These are phyloP conservation scores for Puccinia coronata DNA, from an alignment of 1,284 basidiomycete species.

Conservation along the genomic window DNA sequence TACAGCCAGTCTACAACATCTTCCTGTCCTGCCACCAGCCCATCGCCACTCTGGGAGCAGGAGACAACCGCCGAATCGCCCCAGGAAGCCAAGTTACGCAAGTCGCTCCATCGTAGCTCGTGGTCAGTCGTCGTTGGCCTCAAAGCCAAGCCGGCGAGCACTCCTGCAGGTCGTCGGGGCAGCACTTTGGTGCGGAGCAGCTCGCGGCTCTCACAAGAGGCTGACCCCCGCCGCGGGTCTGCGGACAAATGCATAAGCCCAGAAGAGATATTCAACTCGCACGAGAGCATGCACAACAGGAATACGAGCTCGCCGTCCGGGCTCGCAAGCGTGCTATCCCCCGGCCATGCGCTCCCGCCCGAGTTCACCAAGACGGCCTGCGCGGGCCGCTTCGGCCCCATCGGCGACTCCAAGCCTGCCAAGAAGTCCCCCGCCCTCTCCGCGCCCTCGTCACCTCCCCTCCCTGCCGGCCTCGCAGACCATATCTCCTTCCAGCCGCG, in stretches of 20 bases:
- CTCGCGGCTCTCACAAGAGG: not conserved
- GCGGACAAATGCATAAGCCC: not conserved
- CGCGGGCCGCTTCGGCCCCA: conserved; percentile 25
- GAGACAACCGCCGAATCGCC: conserved; percentile 6
- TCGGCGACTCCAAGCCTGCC: conserved; percentile 26
- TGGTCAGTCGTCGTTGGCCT: conserved; percentile 10
- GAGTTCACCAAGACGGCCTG: conserved; percentile 25
- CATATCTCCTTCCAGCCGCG: not conserved
- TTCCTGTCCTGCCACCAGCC: not conserved
- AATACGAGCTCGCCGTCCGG: not conserved
- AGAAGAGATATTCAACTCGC: not conserved
- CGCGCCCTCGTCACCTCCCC: not conserved
- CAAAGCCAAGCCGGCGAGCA: conserved; percentile 1
- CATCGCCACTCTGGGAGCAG: not conserved
- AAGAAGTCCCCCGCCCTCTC: not conserved
- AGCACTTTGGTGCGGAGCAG: not conserved
- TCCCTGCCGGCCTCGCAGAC: not conserved
- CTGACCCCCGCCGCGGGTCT: not conserved
- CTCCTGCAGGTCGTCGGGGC: not conserved
- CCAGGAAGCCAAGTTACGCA: conserved; percentile 1
- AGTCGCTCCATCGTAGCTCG: conserved; percentile 22
- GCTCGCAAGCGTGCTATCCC: not conserved
- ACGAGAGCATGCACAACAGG: not conserved
- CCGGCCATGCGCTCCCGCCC: conserved; percentile 20
- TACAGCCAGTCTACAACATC: conserved; percentile 4